phyloP scores from a whole-genome alignment of 1,284 basidiomycete species.

The Athelia sp. region DNA sequence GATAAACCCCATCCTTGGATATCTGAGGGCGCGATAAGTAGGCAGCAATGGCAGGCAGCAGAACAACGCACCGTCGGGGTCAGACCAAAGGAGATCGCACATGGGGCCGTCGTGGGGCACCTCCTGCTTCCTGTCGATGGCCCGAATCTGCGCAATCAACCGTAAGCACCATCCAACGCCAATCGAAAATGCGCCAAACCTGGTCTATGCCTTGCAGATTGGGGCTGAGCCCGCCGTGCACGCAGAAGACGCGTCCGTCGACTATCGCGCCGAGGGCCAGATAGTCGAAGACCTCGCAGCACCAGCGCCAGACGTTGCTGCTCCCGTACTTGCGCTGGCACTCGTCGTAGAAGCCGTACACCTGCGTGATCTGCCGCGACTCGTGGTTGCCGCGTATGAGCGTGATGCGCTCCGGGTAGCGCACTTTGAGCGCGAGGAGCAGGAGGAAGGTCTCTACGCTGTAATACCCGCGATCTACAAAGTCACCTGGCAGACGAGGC shows the following conservation, averaged over 20 bases:
- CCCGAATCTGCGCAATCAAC: conserved; percentile 76
- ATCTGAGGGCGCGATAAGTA: conserved; percentile 44
- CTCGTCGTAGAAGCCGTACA: conserved; percentile 99
- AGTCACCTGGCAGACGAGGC: conserved; percentile 70
- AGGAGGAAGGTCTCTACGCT: conserved; percentile 96
- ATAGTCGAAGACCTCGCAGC: conserved; percentile 98
- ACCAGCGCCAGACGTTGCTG: conserved; percentile 96
- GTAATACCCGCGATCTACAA: conserved; percentile 97
- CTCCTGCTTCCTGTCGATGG: conserved; percentile 95
- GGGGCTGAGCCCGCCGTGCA: conserved; percentile 92
- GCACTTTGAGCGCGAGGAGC: conserved; percentile 92
- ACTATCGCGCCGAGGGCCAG: conserved; percentile 92
- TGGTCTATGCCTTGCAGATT: conserved; percentile 83
- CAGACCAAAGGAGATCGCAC: conserved; percentile 98
- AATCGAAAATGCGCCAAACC: conserved; percentile 38
- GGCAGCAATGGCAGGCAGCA: conserved; percentile 5
- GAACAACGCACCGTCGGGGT: conserved; percentile 85
- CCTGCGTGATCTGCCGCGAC: conserved; percentile 97
- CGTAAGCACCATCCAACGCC: not conserved
- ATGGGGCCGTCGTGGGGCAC: conserved; percentile 99
- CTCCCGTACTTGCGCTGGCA: conserved; percentile 96
- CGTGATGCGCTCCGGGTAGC: conserved; percentile 96
- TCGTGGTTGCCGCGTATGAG: conserved; percentile 98
- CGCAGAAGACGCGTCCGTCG: conserved; percentile 90
- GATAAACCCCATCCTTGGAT: conserved; percentile 94